phyloP scores from a whole-genome alignment of 192 early-diverging fungal species.

The Coemansia sp. region DNA sequence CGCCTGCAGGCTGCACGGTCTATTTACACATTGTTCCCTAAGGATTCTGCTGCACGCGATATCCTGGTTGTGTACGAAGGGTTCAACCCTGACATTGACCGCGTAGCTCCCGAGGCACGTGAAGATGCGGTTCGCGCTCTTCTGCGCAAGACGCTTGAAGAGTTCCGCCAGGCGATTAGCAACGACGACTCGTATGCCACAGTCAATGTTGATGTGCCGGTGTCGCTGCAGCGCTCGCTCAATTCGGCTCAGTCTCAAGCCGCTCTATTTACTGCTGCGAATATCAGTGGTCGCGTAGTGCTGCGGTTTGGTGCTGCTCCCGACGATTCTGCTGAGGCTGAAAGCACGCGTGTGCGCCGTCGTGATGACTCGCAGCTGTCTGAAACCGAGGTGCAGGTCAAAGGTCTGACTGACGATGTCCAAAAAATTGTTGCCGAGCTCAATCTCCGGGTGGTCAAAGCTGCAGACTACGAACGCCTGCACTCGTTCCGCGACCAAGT shows the following conservation, averaged over 20 bases:
- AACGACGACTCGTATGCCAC: conserved; percentile 66
- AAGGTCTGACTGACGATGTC: conserved; percentile 77
- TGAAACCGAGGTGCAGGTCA: conserved; percentile 72
- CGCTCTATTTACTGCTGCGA: conserved; percentile 55
- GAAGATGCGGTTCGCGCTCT: conserved; percentile 55
- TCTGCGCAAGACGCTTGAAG: conserved; percentile 57
- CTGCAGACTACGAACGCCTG: conserved; percentile 65
- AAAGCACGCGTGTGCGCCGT: conserved; percentile 50
- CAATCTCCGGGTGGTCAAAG: conserved; percentile 60
- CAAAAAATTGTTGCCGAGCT: conserved; percentile 69
- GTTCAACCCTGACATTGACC: conserved; percentile 53
- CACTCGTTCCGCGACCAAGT: conserved; percentile 72
- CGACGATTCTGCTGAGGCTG: conserved; percentile 24
- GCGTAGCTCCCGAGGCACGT: conserved; percentile 54
- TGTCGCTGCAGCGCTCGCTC: conserved; percentile 73
- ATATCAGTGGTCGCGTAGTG: conserved; percentile 54
- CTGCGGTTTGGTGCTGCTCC: conserved; percentile 66
- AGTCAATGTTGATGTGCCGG: conserved; percentile 60
- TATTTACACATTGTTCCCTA: conserved; percentile 81
- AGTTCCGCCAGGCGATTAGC: conserved; percentile 63
- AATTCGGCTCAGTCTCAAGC: conserved; percentile 70
- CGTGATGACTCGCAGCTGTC: conserved; percentile 49
- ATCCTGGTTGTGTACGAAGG: conserved; percentile 79
- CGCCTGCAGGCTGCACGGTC: conserved; percentile 63
- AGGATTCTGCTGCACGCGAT: conserved; percentile 57